Evolutionary conservation across 805 yeast genomes (phyloP), one percentile per base, ranked within the genome.

Genomic region (Candida xiaguanensis): DNA sequence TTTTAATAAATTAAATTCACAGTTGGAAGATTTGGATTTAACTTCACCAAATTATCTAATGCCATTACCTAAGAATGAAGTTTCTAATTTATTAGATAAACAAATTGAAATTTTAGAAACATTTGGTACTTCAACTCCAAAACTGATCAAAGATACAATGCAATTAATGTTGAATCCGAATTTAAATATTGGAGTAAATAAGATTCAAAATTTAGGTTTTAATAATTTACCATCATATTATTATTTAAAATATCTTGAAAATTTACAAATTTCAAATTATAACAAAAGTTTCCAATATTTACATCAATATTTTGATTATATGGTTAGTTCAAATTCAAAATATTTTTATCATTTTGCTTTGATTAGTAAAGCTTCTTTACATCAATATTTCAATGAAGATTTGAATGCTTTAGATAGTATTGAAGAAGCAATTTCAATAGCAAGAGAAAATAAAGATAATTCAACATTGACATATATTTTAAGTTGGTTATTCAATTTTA

Each of bases 401-500:
- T 72, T 71, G 9, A 82, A 82, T 43, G 95, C 96, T 0, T 56
- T 87, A 11, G 72, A 82, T 46, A 82, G 95, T 1, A 84, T 88
- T 7, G 87, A 84, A 45, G 96, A 89, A 56, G 93, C 96, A 0
- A 83, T 88, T 2, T 70, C 84, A 5, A 88, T 89, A 2, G 96
- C 96, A 0, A 67, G 96, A 48, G 96, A 89, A 51, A 82, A 83
- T 49, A 80, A 80, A 45, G 96, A 90, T 56, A 70, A 77, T 40
- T 67, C 72, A 11, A 85, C 95, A 18, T 67, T 88, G 30, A 82
- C 85, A 19, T 80, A 80, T 48, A 72, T 88, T 12, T 63, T 88
- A 36, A 72, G 87, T 8, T 84, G 93, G 89, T 65, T 87, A 1
- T 78, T 80, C 47, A 75, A 81, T 45, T 85, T 83, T 49, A 69